These are phyloP conservation scores for Aphanomyces astaci DNA, from an alignment of 352 stramenopile genomes.

Conservation along the genomic window DNA sequence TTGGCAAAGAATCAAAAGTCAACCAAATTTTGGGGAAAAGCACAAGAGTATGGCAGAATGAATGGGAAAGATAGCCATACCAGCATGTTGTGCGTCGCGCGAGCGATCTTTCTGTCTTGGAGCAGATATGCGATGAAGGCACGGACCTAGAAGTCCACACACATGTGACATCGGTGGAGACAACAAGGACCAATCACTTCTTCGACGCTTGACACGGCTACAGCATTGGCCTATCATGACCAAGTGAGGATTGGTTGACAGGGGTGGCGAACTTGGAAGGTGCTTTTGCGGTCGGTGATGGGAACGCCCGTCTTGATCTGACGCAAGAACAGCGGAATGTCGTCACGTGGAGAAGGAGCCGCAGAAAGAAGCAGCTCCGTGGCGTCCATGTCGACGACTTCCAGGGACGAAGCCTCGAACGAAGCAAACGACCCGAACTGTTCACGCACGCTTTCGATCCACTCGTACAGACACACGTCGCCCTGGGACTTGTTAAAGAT, in stretches of 20 bases:
- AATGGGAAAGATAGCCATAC: no score
- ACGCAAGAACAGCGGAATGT: slow-evolving; percentile 17
- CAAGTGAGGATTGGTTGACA: neutral
- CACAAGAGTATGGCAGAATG: no score
- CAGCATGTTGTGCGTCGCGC: slow-evolving; percentile 84
- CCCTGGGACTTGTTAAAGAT: slow-evolving; percentile 66
- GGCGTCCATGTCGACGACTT: slow-evolving; percentile 1
- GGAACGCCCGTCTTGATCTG: slow-evolving; percentile 60
- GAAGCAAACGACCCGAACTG: slow-evolving; percentile 32
- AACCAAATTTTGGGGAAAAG: no score
- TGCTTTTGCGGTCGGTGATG: slow-evolving; percentile 77
- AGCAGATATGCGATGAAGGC: slow-evolving; percentile 73
- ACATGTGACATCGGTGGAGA: slow-evolving; percentile 29
- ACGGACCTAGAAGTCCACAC: slow-evolving; percentile 48
- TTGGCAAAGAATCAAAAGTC: no score
- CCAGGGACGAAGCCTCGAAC: slow-evolving; percentile 2
- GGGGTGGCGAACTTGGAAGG: slow-evolving; percentile 38
- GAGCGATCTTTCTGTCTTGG: slow-evolving; percentile 72
- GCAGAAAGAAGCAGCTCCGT: neutral
- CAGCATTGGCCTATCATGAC: slow-evolving; percentile 16
- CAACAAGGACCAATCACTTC: slow-evolving; percentile 33
- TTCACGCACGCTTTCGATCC: slow-evolving; percentile 75
- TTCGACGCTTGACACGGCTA: slow-evolving; percentile 2
- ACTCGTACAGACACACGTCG: slow-evolving; percentile 82
- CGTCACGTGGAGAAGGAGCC: neutral